phyloP scores from a whole-genome alignment of 305 asterid species.

The Rubia tinctorum region DNA sequence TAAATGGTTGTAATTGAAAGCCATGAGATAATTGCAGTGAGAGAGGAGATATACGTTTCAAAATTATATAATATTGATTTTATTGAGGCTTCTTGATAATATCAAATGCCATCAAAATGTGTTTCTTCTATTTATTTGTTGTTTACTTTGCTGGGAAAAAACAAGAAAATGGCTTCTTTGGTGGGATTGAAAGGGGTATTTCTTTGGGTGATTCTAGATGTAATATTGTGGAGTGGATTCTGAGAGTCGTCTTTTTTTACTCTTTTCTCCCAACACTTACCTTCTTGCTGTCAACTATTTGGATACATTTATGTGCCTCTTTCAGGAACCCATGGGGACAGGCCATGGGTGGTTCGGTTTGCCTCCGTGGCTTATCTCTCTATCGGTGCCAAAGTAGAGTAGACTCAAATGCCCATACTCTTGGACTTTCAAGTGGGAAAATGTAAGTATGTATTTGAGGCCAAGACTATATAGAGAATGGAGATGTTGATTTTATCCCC shows the following conservation, averaged over 20 bases:
- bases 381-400: conserved; percentile 84
- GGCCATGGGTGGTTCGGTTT: conserved; percentile 75
- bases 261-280: conserved; percentile 70
- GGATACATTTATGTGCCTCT: conserved; percentile 46
- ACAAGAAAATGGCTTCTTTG: conserved; percentile 31
- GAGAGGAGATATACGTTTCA: too few relatives aligned
- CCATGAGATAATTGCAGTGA: too few relatives aligned
- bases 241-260: conserved; percentile 42
- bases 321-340: conserved; percentile 32
- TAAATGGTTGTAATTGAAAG: too few relatives aligned
- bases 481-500: conserved; percentile 28
- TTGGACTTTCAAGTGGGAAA: conserved; percentile 74
- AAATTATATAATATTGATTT: too few relatives aligned
- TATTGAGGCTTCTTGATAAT: too few relatives aligned
- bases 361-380: conserved; percentile 71
- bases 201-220: conserved; percentile 34
- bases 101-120: too few relatives aligned
- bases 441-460: conserved; percentile 50
- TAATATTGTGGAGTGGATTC: conserved; percentile 73
- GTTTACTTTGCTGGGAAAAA: conserved; percentile 41
- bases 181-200: conserved; percentile 23
- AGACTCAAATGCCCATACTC: conserved; percentile 60
- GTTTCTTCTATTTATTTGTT: too few relatives aligned
- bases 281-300: conserved; percentile 74
- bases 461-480: conserved; percentile 70